Conservation (phyloP, 2,329 filamentous ascomycete species). For the Volutella citrinella region DNA sequence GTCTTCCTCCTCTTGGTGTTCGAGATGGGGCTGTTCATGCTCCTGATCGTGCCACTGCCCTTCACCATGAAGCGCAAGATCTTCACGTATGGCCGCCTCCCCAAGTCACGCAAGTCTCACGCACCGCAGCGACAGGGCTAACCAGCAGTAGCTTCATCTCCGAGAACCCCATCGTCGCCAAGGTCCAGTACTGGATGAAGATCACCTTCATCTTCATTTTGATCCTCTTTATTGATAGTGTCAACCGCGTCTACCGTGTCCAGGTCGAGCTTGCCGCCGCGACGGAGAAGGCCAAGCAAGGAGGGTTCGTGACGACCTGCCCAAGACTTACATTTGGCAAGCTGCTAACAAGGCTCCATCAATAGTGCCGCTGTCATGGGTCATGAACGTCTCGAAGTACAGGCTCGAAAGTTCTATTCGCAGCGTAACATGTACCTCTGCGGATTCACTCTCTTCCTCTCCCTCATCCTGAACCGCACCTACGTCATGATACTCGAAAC, state of each 20-base stretch:
- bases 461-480: conserved; percentile 96
- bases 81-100: conserved; percentile 72
- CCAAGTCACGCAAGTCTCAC: too few relatives aligned
- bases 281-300: conserved; percentile 50
- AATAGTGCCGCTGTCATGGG: conserved; percentile 69
- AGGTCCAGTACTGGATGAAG: conserved; percentile 96
- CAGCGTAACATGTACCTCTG: conserved; percentile 99
- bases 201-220: conserved; percentile 99
- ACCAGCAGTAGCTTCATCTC: conserved; percentile 74
- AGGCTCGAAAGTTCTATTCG: conserved; percentile 99
- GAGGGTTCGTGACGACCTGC: too few relatives aligned
- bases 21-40: conserved; percentile 80
- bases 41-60: conserved; percentile 81
- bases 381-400: conserved; percentile 94
- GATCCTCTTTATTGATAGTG: conserved; percentile 96
- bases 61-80: conserved; percentile 82
- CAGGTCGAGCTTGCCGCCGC: conserved; percentile 81
- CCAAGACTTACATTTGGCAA: too few relatives aligned
- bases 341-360: conserved; percentile 16
- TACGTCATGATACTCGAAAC: conserved; percentile 96
- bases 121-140: too few relatives aligned
- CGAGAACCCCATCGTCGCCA: conserved; percentile 78
- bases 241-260: conserved; percentile 93
- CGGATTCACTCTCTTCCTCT: conserved; percentile 98
- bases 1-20: conserved; percentile 79